Evolutionary conservation across 192 early-diverging fungal genomes (phyloP), one percentile per base, ranked within the genome.

Genomic region (Rhizophagus prolifer): DNA sequence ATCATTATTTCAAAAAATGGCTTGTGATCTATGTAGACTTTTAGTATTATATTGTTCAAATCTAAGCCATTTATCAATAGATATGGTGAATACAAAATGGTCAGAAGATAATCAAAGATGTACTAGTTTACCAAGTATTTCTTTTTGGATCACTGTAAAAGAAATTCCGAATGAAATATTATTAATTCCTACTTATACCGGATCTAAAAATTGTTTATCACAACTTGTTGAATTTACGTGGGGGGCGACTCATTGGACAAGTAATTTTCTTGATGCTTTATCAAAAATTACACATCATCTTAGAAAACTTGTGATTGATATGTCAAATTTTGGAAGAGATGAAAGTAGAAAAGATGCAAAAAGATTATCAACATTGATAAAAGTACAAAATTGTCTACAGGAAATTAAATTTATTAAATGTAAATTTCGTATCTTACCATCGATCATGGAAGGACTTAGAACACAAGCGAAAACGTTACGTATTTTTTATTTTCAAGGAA

Each of bases 391-490:
- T 10, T 26, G 28, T 34, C 36, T 65, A 34, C 63, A 65, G 19
- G 63, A 65, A 31, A 65, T 65, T 16, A 16, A 65, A 65, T 65
- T 65, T 19, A 65, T 65, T 30, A 65, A 65, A 65, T 65, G 63
- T 19, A 65, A 65, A 34, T 30, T 30, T 30, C 25, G 28, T 19
- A 19, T 65, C 19, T 36, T 65, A 65, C 30, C 63, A 34, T 28
- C 30, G 36, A 65, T 65, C 19, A 65, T 65, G 63, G 28, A 65
- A 65, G 63, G 63, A 34, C 63, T 65, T 65, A 31, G 63, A 19
- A 65, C 63, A 31, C 63, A 65, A 13, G 25, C 63, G 16, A 65
- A 65, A 65, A 30, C 63, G 19, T 65, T 65, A 16, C 25, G 63
- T 31, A 19, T 19, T 6, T 65, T 65, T 31, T 30, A 31, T 19